phyloP scores from a whole-genome alignment of 371 early-diverging fungal genomes.

The Mortierella sp. region DNA sequence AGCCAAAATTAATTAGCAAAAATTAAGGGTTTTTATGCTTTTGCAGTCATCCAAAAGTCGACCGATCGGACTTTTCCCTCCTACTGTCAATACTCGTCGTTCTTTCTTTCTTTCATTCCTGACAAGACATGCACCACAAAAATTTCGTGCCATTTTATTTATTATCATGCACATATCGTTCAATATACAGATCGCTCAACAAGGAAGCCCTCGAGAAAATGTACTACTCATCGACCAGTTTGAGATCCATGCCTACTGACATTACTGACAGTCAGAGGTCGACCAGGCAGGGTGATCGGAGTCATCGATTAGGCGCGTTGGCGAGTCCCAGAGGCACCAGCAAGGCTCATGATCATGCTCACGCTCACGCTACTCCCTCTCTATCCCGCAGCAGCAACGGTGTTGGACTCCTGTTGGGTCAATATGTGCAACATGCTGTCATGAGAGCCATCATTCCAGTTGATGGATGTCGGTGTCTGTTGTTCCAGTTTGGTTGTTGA shows the following conservation, averaged over 20 bases:
- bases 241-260: not conserved
- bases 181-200: not conserved
- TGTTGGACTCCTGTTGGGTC: conserved; percentile 12
- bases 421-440: not conserved
- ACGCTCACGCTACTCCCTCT: not conserved
- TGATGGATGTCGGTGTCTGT: not conserved
- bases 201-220: not conserved
- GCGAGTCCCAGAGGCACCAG: not conserved
- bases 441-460: not conserved
- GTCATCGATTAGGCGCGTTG: conserved; percentile 18
- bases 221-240: not conserved
- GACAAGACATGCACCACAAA: not conserved
- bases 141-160: no score
- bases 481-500: not conserved
- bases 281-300: not conserved
- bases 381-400: not conserved
- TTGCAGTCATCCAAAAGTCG: not conserved
- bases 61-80: no score
- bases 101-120: not conserved
- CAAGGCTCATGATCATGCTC: not conserved
- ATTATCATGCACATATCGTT: not conserved
- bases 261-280: conserved; percentile 16
- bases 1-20: no score
- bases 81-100: no score
- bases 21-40: no score